Percentiles rank a stretch among this genome's conserved stretches.
Conservation (phyloP, 805 yeast genomes). For the Lipomyces orientalis region DNA sequence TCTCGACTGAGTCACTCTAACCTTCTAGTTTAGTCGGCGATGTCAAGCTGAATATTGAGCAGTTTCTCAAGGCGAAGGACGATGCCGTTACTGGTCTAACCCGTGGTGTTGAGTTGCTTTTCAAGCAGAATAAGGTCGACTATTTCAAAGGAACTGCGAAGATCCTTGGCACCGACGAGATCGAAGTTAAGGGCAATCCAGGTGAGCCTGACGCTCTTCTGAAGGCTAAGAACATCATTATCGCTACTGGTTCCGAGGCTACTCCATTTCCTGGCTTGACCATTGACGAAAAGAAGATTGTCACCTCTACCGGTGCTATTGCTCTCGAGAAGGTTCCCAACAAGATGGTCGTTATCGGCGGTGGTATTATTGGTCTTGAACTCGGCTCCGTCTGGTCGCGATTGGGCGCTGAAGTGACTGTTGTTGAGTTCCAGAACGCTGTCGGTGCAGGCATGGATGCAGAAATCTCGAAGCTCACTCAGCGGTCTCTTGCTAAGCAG, state of each 20-base stretch:
- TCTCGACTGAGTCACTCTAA: slow-evolving; percentile 1
- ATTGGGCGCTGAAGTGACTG: slow-evolving; percentile 93
- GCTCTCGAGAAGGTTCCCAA: slow-evolving; percentile 89
- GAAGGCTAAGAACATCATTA: slow-evolving; percentile 84
- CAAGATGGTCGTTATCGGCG: slow-evolving; percentile 91
- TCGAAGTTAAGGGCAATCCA: slow-evolving; percentile 84
- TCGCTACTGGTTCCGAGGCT: slow-evolving; percentile 98
- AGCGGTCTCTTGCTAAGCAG: slow-evolving; percentile 90
- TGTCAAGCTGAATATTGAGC: slow-evolving; percentile 73
- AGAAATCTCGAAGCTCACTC: slow-evolving; percentile 89
- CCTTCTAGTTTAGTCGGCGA: slow-evolving; percentile 49
- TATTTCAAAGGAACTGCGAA: slow-evolving; percentile 94
- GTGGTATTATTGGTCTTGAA: slow-evolving; percentile 99
- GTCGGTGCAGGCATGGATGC: slow-evolving; percentile 99
- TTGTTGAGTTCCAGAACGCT: slow-evolving; percentile 85
- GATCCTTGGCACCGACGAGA: slow-evolving; percentile 76
- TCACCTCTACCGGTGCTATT: slow-evolving; percentile 91
- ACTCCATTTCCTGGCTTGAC: slow-evolving; percentile 98
- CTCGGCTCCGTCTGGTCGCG: slow-evolving; percentile 98
- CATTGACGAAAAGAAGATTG: slow-evolving; percentile 96
- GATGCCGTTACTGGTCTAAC: slow-evolving; percentile 88
- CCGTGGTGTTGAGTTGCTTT: slow-evolving; percentile 89
- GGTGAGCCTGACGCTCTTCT: slow-evolving; percentile 76
- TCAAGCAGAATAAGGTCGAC: slow-evolving; percentile 93
- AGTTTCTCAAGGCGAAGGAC: slow-evolving; percentile 91